A percentile compares a stretch with the other conserved stretches of the same genome.
Evolutionary conservation across 1,284 basidiomycete genomes (phyloP).

Genomic region (Irpex sp.): DNA sequence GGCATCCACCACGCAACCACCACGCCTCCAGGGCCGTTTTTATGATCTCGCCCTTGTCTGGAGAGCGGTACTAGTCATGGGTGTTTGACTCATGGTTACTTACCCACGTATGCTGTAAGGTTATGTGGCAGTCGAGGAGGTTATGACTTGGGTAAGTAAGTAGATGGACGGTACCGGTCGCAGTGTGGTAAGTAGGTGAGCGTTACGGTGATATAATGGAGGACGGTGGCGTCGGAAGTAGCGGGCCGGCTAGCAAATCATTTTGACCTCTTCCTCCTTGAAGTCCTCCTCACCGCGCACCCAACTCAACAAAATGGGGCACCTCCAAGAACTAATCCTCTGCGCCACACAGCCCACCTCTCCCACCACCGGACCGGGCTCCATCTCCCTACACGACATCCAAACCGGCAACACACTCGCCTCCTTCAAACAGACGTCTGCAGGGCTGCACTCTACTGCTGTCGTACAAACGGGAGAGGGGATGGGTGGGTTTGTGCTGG

Average conservation of each 20-base stretch:
- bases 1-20: background rate
- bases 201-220: background rate
- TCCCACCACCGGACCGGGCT: constrained; percentile 46
- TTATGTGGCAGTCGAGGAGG: too few species aligned
- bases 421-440: constrained; percentile 74
- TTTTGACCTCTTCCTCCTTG: background rate
- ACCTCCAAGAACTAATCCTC: constrained; percentile 63
- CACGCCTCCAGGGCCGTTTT: background rate
- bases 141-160: too few species aligned
- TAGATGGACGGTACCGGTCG: too few species aligned
- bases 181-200: too few species aligned
- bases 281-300: too few species aligned
- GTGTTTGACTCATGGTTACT: too few species aligned
- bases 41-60: background rate
- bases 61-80: background rate
- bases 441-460: constrained; percentile 53
- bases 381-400: constrained; percentile 68
- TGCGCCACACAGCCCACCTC: constrained; percentile 55
- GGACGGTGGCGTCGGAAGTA: background rate
- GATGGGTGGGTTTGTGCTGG: constrained; percentile 73
- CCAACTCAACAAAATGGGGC: too few species aligned
- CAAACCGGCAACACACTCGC: constrained; percentile 64
- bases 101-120: too few species aligned
- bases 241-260: background rate
- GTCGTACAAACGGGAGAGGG: constrained; percentile 60